Evolutionary conservation across 371 early-diverging fungal species (phyloP).

Genomic region (Mycotypha africana): DNA sequence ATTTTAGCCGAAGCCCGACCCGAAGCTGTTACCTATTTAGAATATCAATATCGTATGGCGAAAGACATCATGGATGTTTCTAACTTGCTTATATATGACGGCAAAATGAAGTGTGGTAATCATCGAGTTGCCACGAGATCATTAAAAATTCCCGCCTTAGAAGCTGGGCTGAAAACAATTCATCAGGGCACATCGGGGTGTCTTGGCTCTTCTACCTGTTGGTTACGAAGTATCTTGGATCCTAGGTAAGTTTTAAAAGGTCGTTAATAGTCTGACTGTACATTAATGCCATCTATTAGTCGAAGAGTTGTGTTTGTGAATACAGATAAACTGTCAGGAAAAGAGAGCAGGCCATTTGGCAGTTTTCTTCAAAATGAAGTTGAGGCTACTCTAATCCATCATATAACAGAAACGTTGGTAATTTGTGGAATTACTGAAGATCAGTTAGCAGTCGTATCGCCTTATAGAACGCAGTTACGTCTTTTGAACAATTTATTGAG

Average conservation of each 20-base stretch:
- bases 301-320: slow-evolving; percentile 76
- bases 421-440: slow-evolving; percentile 58
- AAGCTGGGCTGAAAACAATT: slow-evolving; percentile 17
- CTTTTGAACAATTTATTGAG: slow-evolving; percentile 42
- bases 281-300: too few relatives aligned
- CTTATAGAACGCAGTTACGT: slow-evolving; percentile 82
- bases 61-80: slow-evolving; percentile 86
- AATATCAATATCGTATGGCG: slow-evolving; percentile 97
- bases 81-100: slow-evolving; percentile 83
- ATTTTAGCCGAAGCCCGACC: slow-evolving; percentile 80
- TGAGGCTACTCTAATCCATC: slow-evolving; percentile 64
- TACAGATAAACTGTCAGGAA: slow-evolving; percentile 67
- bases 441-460: slow-evolving; percentile 79
- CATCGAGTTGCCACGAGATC: slow-evolving; percentile 48
- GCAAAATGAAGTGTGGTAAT: slow-evolving; percentile 75
- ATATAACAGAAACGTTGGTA: slow-evolving; percentile 48
- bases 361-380: slow-evolving; percentile 60
- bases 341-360: slow-evolving; percentile 39
- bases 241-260: slow-evolving; percentile 49
- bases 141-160: slow-evolving; percentile 45
- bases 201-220: slow-evolving; percentile 32
- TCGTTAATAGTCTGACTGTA: too few relatives aligned
- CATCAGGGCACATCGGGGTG: slow-evolving; percentile 9
- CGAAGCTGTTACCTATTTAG: slow-evolving; percentile 67
- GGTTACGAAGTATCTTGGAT: slow-evolving; percentile 63